A percentile compares a stretch with the other conserved stretches of the same genome.
phyloP scores from a whole-genome alignment of 768 basidiomycete genomes.

The Coprinellus micaceus region DNA sequence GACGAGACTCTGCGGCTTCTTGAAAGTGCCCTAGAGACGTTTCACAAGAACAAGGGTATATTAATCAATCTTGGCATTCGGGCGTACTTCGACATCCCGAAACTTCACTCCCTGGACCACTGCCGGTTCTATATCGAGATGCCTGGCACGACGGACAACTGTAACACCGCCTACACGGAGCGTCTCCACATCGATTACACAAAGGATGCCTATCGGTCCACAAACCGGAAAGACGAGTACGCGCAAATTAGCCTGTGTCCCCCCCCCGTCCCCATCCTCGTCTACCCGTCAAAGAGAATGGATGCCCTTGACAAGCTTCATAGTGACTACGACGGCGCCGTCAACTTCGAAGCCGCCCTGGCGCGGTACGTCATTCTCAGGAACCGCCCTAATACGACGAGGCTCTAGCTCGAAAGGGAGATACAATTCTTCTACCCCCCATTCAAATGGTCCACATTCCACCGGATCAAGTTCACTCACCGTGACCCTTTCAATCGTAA shows the following conservation, averaged over 20 bases:
- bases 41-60: constrained; percentile 26
- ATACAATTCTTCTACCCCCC: constrained; percentile 14
- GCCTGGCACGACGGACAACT: constrained; percentile 28
- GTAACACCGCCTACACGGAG: constrained; percentile 33
- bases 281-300: too few species aligned
- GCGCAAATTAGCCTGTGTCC: too few species aligned
- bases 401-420: too few species aligned
- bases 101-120: constrained; percentile 29
- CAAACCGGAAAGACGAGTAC: constrained; percentile 24
- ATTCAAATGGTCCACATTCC: constrained; percentile 29
- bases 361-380: constrained; percentile 24
- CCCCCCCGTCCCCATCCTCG: too few species aligned
- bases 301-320: too few species aligned
- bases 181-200: constrained; percentile 38
- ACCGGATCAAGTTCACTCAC: constrained; percentile 32
- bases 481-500: constrained; percentile 11
- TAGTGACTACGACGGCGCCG: constrained; percentile 24
- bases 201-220: constrained; percentile 26
- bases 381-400: too few species aligned
- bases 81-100: constrained; percentile 34
- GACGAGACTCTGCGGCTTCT: constrained; percentile 21
- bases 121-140: constrained; percentile 23
- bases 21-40: constrained; percentile 21
- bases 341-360: constrained; percentile 23
- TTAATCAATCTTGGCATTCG: constrained; percentile 27